These are phyloP conservation scores for Cornus kousa DNA, from an alignment of 148 eudicot species.

Conservation along the genomic window DNA sequence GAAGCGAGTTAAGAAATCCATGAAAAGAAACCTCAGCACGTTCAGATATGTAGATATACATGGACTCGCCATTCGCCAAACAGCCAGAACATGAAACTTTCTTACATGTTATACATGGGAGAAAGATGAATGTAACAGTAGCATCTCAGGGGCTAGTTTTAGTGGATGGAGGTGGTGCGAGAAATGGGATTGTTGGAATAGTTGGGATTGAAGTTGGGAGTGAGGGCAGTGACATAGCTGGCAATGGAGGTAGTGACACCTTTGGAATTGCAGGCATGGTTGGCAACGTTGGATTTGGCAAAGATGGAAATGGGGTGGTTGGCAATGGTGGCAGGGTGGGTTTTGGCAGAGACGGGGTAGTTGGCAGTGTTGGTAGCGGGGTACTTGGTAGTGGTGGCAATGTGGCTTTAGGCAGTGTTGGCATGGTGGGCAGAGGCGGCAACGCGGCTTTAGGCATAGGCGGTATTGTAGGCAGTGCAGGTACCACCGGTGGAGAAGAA, in stretches of 20 bases:
- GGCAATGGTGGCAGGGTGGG: neutral
- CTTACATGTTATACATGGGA: too few relatives aligned
- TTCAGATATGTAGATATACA: neutral
- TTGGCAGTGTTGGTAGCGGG: conserved; percentile 3
- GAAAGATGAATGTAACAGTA: neutral
- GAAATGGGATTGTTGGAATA: conserved; percentile 6
- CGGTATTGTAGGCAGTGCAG: too few relatives aligned
- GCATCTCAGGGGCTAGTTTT: neutral
- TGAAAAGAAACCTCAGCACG: neutral
- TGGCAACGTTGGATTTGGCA: conserved; percentile 15
- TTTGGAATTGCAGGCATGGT: conserved; percentile 1
- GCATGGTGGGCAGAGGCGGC: neutral
- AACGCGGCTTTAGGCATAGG: too few relatives aligned
- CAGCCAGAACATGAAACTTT: neutral
- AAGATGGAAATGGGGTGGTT: neutral
- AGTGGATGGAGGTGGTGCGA: conserved; percentile 18
- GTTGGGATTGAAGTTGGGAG: neutral
- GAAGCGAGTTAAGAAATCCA: neutral
- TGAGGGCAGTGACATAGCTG: neutral
- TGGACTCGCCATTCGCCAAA: too few relatives aligned
- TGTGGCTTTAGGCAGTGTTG: conserved; percentile 9
- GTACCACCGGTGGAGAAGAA: too few relatives aligned
- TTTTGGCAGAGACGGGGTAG: conserved; percentile 1
- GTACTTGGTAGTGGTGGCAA: conserved; percentile 6
- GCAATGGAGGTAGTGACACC: neutral